Evolutionary conservation across 257 asterid species (phyloP).

Genomic region (Penstemon newberryi): DNA sequence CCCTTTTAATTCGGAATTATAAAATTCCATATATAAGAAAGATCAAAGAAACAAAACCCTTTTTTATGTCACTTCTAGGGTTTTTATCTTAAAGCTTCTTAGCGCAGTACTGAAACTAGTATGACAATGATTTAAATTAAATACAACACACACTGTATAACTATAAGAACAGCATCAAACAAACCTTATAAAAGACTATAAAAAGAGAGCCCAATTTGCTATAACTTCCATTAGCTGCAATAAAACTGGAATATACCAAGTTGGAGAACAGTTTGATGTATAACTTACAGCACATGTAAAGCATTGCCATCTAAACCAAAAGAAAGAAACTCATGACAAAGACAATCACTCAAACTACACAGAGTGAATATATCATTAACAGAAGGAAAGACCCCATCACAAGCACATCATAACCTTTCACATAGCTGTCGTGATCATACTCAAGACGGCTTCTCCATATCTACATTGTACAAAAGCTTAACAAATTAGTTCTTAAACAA

Average conservation of each 20-base stretch:
- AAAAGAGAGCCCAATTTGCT: too few relatives aligned
- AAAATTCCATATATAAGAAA: too few relatives aligned
- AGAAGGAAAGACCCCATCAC: constrained; percentile 17
- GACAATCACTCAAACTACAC: constrained; percentile 26
- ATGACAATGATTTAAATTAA: too few relatives aligned
- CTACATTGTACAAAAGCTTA: constrained; percentile 33
- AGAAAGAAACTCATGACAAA: constrained; percentile 28
- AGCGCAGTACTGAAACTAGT: too few relatives aligned
- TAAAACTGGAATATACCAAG: constrained; percentile 13
- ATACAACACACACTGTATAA: too few relatives aligned
- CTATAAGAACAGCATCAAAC: too few relatives aligned
- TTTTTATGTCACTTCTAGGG: too few relatives aligned
- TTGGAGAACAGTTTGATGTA: constrained; percentile 21
- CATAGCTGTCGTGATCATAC: neutral
- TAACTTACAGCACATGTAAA: constrained; percentile 23
- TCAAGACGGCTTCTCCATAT: constrained; percentile 42
- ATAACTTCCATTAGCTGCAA: neutral
- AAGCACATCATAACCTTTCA: neutral
- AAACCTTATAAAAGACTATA: too few relatives aligned
- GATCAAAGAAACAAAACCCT: too few relatives aligned
- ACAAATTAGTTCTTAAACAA: neutral
- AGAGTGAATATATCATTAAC: constrained; percentile 16
- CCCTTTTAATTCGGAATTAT: too few relatives aligned
- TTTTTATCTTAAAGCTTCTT: too few relatives aligned
- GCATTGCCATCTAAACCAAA: constrained; percentile 19